phyloP scores from a whole-genome alignment of 2,329 filamentous ascomycete genomes.

The Aspergillus brunneoviolaceus region DNA sequence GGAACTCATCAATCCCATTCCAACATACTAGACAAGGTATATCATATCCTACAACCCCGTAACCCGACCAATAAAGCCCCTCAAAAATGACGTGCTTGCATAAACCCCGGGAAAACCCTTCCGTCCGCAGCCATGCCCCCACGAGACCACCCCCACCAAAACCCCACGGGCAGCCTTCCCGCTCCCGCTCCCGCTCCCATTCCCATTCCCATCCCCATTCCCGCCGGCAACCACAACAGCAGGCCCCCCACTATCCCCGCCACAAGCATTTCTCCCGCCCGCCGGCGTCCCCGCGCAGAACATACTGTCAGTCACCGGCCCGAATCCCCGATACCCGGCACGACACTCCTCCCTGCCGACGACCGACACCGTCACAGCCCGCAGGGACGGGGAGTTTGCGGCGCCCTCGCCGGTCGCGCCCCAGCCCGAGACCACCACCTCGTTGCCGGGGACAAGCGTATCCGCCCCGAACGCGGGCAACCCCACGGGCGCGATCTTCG shows the following conservation, averaged over 20 bases:
- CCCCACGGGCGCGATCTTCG: not conserved
- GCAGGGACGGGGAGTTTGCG: not conserved
- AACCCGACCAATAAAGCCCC: not conserved
- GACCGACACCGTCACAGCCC: constrained; percentile 3
- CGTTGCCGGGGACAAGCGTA: not conserved
- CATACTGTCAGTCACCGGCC: constrained; percentile 1
- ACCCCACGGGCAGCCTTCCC: not conserved
- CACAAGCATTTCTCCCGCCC: constrained; percentile 7
- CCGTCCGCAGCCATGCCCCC: constrained; percentile 9
- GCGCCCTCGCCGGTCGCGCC: constrained; percentile 1
- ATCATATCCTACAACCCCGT: too few species aligned
- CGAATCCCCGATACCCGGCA: not conserved
- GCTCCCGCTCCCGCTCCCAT: too few species aligned
- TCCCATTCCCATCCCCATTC: too few species aligned
- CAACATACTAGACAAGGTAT: too few species aligned
- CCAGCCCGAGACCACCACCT: constrained; percentile 5
- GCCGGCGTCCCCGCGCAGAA: not conserved
- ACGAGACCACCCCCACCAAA: constrained; percentile 7
- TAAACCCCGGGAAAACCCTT: constrained; percentile 6
- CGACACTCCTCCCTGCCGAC: not conserved
- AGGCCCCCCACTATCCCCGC: constrained; percentile 7
- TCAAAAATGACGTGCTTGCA: constrained; percentile 1
- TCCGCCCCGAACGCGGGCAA: not conserved
- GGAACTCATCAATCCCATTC: too few species aligned
- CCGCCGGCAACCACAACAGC: not conserved